Conservation (phyloP, 257 asterid species). For the Salvia rosmarinus region DNA sequence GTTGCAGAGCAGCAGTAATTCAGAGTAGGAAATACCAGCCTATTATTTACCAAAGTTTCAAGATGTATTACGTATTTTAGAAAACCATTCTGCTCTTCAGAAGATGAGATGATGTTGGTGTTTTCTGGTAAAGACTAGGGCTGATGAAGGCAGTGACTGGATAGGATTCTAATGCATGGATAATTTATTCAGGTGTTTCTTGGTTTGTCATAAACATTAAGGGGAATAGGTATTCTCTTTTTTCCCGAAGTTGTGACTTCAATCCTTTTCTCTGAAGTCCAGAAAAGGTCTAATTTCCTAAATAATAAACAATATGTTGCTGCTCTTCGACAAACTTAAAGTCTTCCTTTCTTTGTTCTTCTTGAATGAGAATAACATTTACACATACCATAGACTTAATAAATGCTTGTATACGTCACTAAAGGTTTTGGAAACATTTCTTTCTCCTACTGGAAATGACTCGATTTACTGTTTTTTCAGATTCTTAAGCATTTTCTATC, state of each 20-base stretch:
- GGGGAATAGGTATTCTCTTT: not conserved
- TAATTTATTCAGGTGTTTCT: not conserved
- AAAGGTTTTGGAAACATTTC: not conserved
- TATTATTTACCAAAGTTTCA: not conserved
- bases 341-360: constrained; percentile 1
- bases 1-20: no score
- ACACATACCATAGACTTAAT: not conserved
- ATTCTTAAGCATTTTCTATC: not conserved
- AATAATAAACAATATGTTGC: not conserved
- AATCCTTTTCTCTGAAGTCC: not conserved
- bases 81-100: not conserved
- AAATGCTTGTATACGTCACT: not conserved
- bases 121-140: no score
- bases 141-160: not conserved
- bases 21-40: not conserved
- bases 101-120: not conserved
- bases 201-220: not conserved
- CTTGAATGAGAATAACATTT: constrained; percentile 1
- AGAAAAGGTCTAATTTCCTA: not conserved
- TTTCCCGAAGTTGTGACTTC: not conserved
- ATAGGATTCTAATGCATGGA: not conserved
- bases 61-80: not conserved
- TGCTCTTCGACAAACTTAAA: not conserved
- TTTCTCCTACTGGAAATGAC: not conserved
- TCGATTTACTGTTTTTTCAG: not conserved